These are phyloP conservation scores for Fomitopsis schrenkii DNA, from an alignment of 1,284 basidiomycete genomes.

Conservation along the genomic window DNA sequence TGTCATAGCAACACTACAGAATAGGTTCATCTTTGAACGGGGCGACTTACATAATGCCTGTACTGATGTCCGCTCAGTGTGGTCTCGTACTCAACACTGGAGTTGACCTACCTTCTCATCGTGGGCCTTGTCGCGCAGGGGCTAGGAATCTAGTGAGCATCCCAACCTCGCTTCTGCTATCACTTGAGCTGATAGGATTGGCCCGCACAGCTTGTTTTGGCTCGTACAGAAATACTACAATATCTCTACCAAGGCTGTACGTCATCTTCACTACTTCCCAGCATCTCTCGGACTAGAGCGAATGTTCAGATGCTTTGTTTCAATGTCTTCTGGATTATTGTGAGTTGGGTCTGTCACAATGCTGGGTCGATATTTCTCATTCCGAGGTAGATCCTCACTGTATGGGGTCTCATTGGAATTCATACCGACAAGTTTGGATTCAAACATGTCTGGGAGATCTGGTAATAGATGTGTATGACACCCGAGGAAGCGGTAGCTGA, in stretches of 20 bases:
- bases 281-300: neutral
- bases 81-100: conserved; percentile 62
- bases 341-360: conserved; percentile 23
- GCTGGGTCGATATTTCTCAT: neutral
- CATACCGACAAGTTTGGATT: conserved; percentile 75
- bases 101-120: conserved; percentile 68
- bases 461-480: conserved; percentile 33
- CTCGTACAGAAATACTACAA: conserved; percentile 69
- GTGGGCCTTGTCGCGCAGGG: conserved; percentile 76
- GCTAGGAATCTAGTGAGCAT: conserved; percentile 66
- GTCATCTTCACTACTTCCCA: conserved; percentile 9
- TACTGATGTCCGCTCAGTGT: conserved; percentile 30
- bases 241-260: conserved; percentile 67
- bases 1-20: conserved; percentile 78
- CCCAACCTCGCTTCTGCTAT: neutral
- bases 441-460: conserved; percentile 81
- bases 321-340: conserved; percentile 72
- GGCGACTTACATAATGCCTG: neutral
- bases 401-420: conserved; percentile 78
- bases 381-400: conserved; percentile 48
- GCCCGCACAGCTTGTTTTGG: conserved; percentile 59
- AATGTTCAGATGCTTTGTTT: conserved; percentile 60
- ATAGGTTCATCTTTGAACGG: conserved; percentile 44
- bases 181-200: neutral
- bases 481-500: neutral